Percentiles rank a stretch among this genome's conserved stretches.
Evolutionary conservation across 306 rosid genomes (phyloP).

Genomic region (Vachellia collinsii): DNA sequence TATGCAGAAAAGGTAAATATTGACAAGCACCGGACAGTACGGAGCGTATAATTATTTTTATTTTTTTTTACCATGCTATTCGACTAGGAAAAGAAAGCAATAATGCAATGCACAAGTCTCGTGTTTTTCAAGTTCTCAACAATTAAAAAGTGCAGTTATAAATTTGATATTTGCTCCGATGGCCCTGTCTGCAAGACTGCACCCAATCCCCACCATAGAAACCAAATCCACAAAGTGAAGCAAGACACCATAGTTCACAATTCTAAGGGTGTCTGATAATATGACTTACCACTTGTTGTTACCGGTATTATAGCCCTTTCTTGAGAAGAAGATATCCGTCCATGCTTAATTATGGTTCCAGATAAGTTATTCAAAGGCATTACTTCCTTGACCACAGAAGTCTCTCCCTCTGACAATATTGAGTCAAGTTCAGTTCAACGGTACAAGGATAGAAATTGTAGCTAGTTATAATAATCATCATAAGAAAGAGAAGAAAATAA

Average conservation of each 20-base stretch:
- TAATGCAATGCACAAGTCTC: neutral
- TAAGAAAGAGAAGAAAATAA: neutral
- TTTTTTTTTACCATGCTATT: neutral
- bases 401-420: constrained; percentile 39
- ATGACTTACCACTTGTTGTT: constrained; percentile 33
- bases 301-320: constrained; percentile 32
- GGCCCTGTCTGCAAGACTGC: neutral
- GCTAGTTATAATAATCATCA: neutral
- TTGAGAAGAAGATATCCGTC: constrained; percentile 30
- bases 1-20: constrained; percentile 2
- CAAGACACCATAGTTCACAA: neutral
- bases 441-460: constrained; percentile 9
- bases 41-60: neutral
- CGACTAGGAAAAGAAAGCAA: constrained; percentile 4
- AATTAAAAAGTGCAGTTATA: neutral
- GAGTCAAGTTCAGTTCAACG: constrained; percentile 22
- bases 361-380: constrained; percentile 35
- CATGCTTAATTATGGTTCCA: constrained; percentile 33
- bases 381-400: constrained; percentile 32
- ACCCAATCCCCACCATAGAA: neutral
- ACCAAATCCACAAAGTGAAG: constrained; percentile 16
- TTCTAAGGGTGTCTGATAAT: neutral
- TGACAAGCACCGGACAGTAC: neutral
- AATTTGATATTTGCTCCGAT: neutral
- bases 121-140: neutral